Conservation (phyloP, 2,329 filamentous ascomycete genomes). For the Claviceps fusiformis region DNA sequence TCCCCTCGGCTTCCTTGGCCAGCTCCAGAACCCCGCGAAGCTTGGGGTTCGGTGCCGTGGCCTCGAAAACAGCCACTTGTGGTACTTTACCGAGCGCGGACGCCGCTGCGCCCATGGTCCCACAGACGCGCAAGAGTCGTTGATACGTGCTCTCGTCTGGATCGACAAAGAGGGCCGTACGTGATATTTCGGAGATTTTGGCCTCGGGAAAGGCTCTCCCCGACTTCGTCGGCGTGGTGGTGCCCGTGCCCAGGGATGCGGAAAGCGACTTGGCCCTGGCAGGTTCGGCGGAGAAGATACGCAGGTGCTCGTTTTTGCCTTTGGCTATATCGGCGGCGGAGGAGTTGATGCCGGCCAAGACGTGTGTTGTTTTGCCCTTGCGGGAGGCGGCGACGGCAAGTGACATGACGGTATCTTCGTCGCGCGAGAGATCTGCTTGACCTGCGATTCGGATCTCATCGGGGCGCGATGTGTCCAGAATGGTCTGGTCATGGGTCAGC, state of each 20-base stretch:
- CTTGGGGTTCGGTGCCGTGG: slow-evolving; percentile 33
- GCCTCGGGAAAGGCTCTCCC: slow-evolving; percentile 11
- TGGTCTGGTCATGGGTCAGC: slow-evolving; percentile 32
- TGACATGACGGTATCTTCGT: slow-evolving; percentile 83
- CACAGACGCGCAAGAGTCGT: slow-evolving; percentile 42
- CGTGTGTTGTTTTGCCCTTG: slow-evolving; percentile 38
- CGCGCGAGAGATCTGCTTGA: slow-evolving; percentile 64
- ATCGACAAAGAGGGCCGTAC: slow-evolving; percentile 37
- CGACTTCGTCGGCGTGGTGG: slow-evolving; percentile 2
- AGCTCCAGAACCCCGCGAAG: slow-evolving; percentile 36
- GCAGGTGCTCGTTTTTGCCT: slow-evolving; percentile 73
- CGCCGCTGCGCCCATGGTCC: slow-evolving; percentile 62
- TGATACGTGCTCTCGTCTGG: slow-evolving; percentile 42
- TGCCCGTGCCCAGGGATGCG: slow-evolving; percentile 10
- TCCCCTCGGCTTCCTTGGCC: slow-evolving; percentile 47
- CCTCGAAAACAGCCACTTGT: slow-evolving; percentile 69
- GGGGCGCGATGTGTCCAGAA: slow-evolving; percentile 56
- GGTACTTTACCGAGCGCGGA: slow-evolving; percentile 63
- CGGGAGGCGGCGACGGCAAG: slow-evolving; percentile 57
- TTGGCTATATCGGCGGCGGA: slow-evolving; percentile 56
- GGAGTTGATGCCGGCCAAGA: slow-evolving; percentile 74
- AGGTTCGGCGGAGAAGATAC: slow-evolving; percentile 52
- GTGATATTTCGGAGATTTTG: slow-evolving; percentile 38
- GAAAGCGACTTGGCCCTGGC: slow-evolving; percentile 17
- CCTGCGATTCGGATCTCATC: slow-evolving; percentile 50